Evolutionary conservation across 2,329 filamentous ascomycete genomes (phyloP).

Genomic region (Phoma herbarum): DNA sequence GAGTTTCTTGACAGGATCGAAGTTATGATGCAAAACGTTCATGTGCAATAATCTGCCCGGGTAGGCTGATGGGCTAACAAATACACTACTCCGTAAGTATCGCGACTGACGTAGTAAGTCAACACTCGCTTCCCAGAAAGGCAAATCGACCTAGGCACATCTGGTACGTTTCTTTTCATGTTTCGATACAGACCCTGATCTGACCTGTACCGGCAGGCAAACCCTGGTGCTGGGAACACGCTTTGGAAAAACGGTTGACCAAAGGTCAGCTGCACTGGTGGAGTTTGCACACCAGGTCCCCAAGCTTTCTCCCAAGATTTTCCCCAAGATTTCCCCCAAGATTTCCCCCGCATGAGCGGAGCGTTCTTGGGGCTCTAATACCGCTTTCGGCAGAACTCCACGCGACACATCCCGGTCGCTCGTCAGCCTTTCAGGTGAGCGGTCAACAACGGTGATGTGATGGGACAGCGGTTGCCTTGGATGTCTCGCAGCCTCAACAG

Average conservation of each 20-base stretch:
- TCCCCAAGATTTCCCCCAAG: conserved; percentile 10
- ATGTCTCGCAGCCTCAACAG: background rate
- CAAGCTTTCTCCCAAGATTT: conserved; percentile 5
- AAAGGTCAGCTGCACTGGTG: conserved; percentile 15
- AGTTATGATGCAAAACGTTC: conserved; percentile 16
- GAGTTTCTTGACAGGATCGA: background rate
- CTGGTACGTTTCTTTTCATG: conserved; percentile 19
- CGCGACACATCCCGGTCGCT: conserved; percentile 6
- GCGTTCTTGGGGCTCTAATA: background rate
- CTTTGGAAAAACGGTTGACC: conserved; percentile 11
- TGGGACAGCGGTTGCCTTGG: background rate
- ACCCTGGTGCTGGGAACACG: conserved; percentile 7
- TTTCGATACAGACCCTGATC: conserved; percentile 20
- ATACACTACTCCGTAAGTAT: conserved; percentile 3
- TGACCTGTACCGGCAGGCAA: conserved; percentile 3
- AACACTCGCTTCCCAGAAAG: conserved; percentile 10
- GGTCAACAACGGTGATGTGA: conserved; percentile 5
- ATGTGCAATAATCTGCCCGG: conserved; percentile 6
- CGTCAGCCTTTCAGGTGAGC: conserved; percentile 2
- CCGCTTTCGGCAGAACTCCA: conserved; percentile 10
- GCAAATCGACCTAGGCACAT: background rate
- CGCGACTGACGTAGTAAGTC: conserved; percentile 15
- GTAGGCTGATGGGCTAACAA: background rate
- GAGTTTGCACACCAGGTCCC: conserved; percentile 12
- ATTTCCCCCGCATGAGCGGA: conserved; percentile 17